A percentile compares a stretch with the other conserved stretches of the same genome.
These are phyloP conservation scores for Paraurostyla sp. DNA, from an alignment of 73 alveolate genomes.

Conservation along the genomic window DNA sequence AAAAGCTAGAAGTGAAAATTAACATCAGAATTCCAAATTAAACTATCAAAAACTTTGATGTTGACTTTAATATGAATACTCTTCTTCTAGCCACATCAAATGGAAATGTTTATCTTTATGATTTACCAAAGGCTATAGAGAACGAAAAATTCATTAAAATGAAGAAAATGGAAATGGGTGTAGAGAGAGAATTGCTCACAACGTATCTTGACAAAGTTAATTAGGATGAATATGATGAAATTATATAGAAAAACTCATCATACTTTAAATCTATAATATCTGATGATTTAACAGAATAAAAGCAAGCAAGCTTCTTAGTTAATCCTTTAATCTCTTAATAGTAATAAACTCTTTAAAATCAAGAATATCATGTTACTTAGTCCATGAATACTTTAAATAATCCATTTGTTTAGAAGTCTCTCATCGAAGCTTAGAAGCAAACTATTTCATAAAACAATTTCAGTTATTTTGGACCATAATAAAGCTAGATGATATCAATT, in stretches of 20 bases:
- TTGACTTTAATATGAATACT: slow-evolving; percentile 15
- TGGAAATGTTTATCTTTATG: slow-evolving; percentile 49
- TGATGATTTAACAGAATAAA: background rate
- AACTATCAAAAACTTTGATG: slow-evolving; percentile 1
- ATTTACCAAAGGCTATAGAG: slow-evolving; percentile 37
- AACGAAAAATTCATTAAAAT: slow-evolving; percentile 43
- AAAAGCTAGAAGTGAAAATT: slow-evolving; percentile 1
- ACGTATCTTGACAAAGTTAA: slow-evolving; percentile 29
- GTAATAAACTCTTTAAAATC: background rate
- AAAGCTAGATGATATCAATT: background rate
- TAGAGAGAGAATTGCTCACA: background rate
- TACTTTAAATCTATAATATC: background rate
- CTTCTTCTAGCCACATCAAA: slow-evolving; percentile 8
- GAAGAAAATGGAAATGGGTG: slow-evolving; percentile 39
- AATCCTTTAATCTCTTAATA: background rate
- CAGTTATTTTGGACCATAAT: too few relatives aligned
- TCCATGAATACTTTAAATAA: slow-evolving; percentile 11
- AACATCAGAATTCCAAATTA: slow-evolving; percentile 57
- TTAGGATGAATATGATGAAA: background rate
- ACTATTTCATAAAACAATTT: background rate
- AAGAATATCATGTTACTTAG: background rate
- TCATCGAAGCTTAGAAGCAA: background rate
- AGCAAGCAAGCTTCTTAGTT: background rate
- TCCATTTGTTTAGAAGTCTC: slow-evolving; percentile 1
- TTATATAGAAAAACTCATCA: background rate